Evolutionary conservation across 2,329 filamentous ascomycete species (phyloP).

Genomic region (Periconia digitata): DNA sequence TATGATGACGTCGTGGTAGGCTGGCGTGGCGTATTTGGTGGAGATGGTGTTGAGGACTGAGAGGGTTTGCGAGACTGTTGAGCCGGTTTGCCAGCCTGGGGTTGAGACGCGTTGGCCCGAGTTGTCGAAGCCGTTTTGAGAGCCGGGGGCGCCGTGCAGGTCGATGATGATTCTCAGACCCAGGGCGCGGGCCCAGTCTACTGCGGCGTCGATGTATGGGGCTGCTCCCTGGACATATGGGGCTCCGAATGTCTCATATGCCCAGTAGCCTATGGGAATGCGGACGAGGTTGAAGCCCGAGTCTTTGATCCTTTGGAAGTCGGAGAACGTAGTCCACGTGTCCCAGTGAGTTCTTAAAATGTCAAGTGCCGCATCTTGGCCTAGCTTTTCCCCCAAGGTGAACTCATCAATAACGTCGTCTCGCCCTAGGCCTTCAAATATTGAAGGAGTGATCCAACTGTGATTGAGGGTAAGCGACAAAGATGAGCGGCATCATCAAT

Average conservation of each 20-base stretch:
- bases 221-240: constrained; percentile 57
- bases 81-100: constrained; percentile 50
- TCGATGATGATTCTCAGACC: constrained; percentile 62
- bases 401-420: constrained; percentile 53
- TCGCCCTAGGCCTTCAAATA: constrained; percentile 47
- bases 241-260: constrained; percentile 53
- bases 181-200: constrained; percentile 57
- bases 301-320: constrained; percentile 59
- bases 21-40: constrained; percentile 56
- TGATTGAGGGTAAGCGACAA: background rate
- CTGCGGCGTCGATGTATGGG: constrained; percentile 57
- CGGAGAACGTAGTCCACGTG: constrained; percentile 51
- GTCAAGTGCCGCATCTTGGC: constrained; percentile 46
- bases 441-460: constrained; percentile 60
- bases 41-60: constrained; percentile 60
- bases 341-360: constrained; percentile 55
- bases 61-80: constrained; percentile 55
- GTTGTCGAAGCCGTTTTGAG: constrained; percentile 66
- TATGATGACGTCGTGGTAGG: constrained; percentile 61
- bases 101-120: constrained; percentile 53
- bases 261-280: constrained; percentile 63
- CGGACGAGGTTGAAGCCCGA: constrained; percentile 62
- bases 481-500: too few relatives aligned
- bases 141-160: constrained; percentile 59
- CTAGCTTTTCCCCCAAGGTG: constrained; percentile 54